phyloP scores from a whole-genome alignment of 1,284 basidiomycete species.

The Sporisorium sorghi region DNA sequence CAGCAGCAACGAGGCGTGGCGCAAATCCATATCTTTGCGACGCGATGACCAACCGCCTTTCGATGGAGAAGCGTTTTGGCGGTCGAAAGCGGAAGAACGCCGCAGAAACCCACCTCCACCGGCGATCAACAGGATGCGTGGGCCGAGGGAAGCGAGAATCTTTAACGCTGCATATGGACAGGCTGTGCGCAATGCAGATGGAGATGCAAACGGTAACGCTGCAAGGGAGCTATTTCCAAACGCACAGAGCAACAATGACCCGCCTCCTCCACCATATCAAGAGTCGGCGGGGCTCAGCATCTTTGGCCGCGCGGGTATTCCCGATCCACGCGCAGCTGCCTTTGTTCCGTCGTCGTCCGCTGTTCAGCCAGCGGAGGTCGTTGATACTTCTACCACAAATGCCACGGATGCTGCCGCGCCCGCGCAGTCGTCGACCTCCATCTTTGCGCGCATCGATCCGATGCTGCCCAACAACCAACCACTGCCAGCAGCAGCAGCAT shows the following conservation, averaged over 20 bases:
- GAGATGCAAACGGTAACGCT: conserved; percentile 10
- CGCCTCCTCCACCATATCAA: conserved; percentile 4
- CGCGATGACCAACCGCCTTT: conserved; percentile 10
- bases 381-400: background rate
- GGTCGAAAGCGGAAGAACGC: conserved; percentile 27
- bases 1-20: conserved; percentile 16
- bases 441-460: conserved; percentile 61
- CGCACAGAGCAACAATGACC: background rate
- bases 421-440: conserved; percentile 28
- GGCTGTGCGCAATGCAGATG: conserved; percentile 22
- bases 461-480: conserved; percentile 61
- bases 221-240: conserved; percentile 21
- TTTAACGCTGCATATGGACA: conserved; percentile 22
- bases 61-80: conserved; percentile 35
- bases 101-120: conserved; percentile 27
- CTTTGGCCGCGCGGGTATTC: conserved; percentile 60
- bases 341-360: conserved; percentile 50
- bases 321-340: conserved; percentile 61
- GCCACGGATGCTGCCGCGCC: conserved; percentile 2
- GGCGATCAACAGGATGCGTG: conserved; percentile 8
- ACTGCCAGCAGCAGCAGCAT: conserved; percentile 7
- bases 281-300: conserved; percentile 48
- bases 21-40: conserved; percentile 4
- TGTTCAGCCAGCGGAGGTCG: background rate
- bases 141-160: conserved; percentile 14